These are phyloP conservation scores for Allium cepa DNA, from an alignment of 106 monocot genomes.

Conservation along the genomic window DNA sequence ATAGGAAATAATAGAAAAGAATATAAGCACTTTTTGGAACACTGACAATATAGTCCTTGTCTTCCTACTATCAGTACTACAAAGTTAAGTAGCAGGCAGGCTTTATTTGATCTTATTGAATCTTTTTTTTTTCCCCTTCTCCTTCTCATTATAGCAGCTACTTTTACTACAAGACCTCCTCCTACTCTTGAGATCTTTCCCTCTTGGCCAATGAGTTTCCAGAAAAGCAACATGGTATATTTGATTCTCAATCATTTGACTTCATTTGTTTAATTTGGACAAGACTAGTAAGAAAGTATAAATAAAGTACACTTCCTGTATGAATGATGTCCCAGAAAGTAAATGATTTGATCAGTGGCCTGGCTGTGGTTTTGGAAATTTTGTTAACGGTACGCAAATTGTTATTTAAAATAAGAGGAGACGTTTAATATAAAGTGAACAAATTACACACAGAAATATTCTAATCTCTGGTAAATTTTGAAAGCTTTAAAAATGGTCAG, in stretches of 20 bases:
- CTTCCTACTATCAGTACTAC: conserved; percentile 20
- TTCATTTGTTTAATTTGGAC: neutral
- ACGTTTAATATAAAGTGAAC: too few species aligned
- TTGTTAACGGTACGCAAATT: too few species aligned
- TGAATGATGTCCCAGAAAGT: too few species aligned
- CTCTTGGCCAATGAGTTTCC: conserved; percentile 86
- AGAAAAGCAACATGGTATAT: conserved; percentile 43
- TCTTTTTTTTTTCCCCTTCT: conserved; percentile 21
- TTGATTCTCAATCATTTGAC: neutral
- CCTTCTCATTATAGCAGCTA: conserved; percentile 33
- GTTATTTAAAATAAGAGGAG: too few species aligned
- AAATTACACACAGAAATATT: too few species aligned
- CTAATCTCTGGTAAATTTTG: too few species aligned
- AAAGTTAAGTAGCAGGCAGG: conserved; percentile 16
- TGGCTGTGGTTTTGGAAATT: neutral
- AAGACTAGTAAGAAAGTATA: too few species aligned
- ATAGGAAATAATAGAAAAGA: conserved; percentile 12
- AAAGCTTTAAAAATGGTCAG: too few species aligned
- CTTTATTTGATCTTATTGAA: conserved; percentile 38
- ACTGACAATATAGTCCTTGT: conserved; percentile 24
- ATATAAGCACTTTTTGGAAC: conserved; percentile 43
- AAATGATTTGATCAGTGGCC: too few species aligned
- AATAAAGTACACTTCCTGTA: too few species aligned
- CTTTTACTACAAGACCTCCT: conserved; percentile 41
- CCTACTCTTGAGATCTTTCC: conserved; percentile 98